phyloP scores from a whole-genome alignment of 805 yeast species.

The Lipomyces kockii region DNA sequence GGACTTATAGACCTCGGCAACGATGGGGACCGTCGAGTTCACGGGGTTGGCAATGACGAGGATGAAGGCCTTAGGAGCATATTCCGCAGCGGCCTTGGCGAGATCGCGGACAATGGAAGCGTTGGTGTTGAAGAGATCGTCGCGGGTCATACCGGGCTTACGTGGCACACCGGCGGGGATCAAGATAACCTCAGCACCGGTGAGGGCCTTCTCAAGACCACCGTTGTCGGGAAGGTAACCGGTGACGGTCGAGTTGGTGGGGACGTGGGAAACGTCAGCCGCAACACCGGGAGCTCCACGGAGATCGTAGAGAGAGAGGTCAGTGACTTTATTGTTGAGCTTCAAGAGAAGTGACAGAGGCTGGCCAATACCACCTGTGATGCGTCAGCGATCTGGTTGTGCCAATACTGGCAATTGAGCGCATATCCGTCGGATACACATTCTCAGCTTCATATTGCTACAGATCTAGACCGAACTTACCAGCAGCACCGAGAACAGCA shows the following conservation, averaged over 20 bases:
- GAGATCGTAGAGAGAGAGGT: slow-evolving; percentile 83
- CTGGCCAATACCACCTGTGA: slow-evolving; percentile 85
- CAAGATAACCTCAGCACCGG: slow-evolving; percentile 74
- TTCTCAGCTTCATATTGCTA: slow-evolving; percentile 51
- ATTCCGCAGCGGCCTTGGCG: slow-evolving; percentile 81
- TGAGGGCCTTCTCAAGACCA: slow-evolving; percentile 71
- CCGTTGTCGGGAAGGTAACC: slow-evolving; percentile 85
- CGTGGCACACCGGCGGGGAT: slow-evolving; percentile 98
- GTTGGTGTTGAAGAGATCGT: slow-evolving; percentile 93
- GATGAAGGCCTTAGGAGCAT: slow-evolving; percentile 82
- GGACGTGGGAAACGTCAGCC: slow-evolving; percentile 91
- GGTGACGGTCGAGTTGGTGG: slow-evolving; percentile 85
- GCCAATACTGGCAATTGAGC: background rate
- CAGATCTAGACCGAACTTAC: slow-evolving; percentile 13
- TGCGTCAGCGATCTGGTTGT: background rate
- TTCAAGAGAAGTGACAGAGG: slow-evolving; percentile 83
- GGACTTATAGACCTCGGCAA: slow-evolving; percentile 85
- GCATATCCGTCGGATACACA: background rate
- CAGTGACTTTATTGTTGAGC: slow-evolving; percentile 85
- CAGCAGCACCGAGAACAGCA: slow-evolving; percentile 78
- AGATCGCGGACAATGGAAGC: slow-evolving; percentile 94
- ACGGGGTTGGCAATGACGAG: slow-evolving; percentile 92
- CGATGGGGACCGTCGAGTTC: slow-evolving; percentile 96
- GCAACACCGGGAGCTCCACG: slow-evolving; percentile 97
- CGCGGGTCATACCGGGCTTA: slow-evolving; percentile 99